A percentile compares a stretch with the other conserved stretches of the same genome.
Evolutionary conservation across 1,139 yeast genomes (phyloP).

Genomic region (Taphrina flavorubra): DNA sequence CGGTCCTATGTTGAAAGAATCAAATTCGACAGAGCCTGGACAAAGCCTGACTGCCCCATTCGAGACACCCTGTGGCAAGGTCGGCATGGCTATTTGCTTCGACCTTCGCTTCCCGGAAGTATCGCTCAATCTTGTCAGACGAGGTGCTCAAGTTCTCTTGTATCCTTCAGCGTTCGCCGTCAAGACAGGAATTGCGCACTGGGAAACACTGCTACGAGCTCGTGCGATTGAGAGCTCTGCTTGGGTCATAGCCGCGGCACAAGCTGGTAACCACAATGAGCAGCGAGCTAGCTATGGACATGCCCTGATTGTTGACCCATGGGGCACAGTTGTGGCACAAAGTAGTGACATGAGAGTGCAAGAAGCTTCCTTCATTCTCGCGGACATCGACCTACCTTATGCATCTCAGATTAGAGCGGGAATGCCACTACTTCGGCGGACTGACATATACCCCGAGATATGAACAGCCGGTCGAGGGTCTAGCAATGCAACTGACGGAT

Average conservation of each 20-base stretch:
- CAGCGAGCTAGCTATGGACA: conserved; percentile 76
- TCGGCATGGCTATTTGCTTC: conserved; percentile 80
- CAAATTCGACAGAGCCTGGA: conserved; percentile 84
- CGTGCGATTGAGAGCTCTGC: conserved; percentile 87
- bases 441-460: conserved; percentile 18
- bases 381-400: conserved; percentile 67
- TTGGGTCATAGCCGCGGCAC: conserved; percentile 90
- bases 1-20: conserved; percentile 67
- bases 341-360: conserved; percentile 58
- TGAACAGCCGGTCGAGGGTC: neutral
- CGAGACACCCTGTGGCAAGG: conserved; percentile 64
- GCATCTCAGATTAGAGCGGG: conserved; percentile 52
- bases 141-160: conserved; percentile 78
- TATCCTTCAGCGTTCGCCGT: conserved; percentile 93
- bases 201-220: conserved; percentile 78
- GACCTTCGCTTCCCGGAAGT: conserved; percentile 89
- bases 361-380: conserved; percentile 64
- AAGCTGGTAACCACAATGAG: conserved; percentile 74
- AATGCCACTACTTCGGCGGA: conserved; percentile 33
- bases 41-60: conserved; percentile 62
- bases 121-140: conserved; percentile 64
- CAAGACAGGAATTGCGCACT: conserved; percentile 88
- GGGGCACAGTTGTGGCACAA: conserved; percentile 80
- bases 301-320: conserved; percentile 76
- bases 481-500: too few species aligned